Base-by-base conservation (phyloP, 306 rosid genomes). In the Malus sieversii region DNA sequence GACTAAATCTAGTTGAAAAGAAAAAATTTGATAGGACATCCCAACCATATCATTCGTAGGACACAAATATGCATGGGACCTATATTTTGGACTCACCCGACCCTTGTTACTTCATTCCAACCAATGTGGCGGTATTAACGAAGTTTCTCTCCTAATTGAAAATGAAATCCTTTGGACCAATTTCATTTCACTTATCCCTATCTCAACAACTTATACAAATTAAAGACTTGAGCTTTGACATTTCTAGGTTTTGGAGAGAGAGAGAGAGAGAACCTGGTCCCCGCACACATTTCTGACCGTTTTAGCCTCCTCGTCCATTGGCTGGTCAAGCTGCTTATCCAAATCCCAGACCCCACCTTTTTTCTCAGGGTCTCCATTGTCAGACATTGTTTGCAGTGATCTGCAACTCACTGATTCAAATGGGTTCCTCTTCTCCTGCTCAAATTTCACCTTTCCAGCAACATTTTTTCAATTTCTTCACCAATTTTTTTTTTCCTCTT, bases 281-380 rank as follows among this genome's bases (percentile, higher is more conserved):
- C 80, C 87, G 84, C 79, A 85, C 93, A 87, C 80, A 74, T 81
- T 91, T 70, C 75, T 86, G 74, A 89, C 90, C 86, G 88, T 88
- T 66, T 90, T 92, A 57, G 91, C 93, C 67, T 93, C 97, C 82
- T 89, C 92, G 69, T 93, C 96, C 90, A 91, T 93, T 46, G 98
- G 88, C 65, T 93, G 91, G 79, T 91, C 98, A 30, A 93, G 85
- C 80, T 89, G 86, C 88, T 89, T 95, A 80, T 89, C 90, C 81
- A 93, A 81, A 79, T 38, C 93, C 97, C 97, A 93, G 92, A 93
- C 87, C 51, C 91, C 84, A 45, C 98, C 93, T 76, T 55, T 82
- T 55, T 18, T 60, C 0, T 87, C 88, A 67, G 70, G 77, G 14
- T 84, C 91, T n/a, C 79, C 90, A 82, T 85, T 85, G 20, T 74